Base-by-base conservation (phyloP, 768 basidiomycete genomes). In the Chalciporus sphaerocephalus region DNA sequence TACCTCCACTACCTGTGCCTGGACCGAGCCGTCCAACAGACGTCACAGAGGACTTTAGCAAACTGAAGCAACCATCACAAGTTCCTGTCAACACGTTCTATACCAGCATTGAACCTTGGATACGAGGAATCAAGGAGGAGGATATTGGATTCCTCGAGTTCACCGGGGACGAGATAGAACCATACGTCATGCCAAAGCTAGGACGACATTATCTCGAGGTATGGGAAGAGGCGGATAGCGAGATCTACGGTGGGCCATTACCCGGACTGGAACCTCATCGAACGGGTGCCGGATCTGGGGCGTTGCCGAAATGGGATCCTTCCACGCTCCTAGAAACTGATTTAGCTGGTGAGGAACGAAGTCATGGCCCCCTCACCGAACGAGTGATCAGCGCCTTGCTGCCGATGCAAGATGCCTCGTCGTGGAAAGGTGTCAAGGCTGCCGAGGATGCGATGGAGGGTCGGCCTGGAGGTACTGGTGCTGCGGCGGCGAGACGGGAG, bases 91-190 rank as follows among this genome's bases (percentile, higher is more conserved):
- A 70, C 23, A 92, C 91, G 1, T 98, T 96, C 61, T 92, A 92
- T 66, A 73, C 85, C 20, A 86, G 83, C 57, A 80, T 95, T 37
- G 95, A 97, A 58, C 87, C 89, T 10, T 99, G 88, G 74, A 73
- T 94, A 58, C 83, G 93, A 40, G 79, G 81, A 18, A 82, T 97
- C 35, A 86, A 86, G 51, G 96, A 98, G 67, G 96, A 98, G 65
- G 96, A 99, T 60, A 70, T 98, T 22, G 95, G 95, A 3, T 94
- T 92, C 66, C 74, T 99, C 42, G 87, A 91, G 48, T 88, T 88
- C 57, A 84, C 85, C 10, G 88, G 79, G n/a, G 93, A 97, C 57
- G 93, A 96, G 50, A 73, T 89, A 8, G 89, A 92, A 46, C 86
- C 91, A 0, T 96, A 80, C 57, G 67, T 91, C 25, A 80, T 94